A percentile compares a stretch with the other conserved stretches of the same genome.
phyloP scores from a whole-genome alignment of 2,329 filamentous ascomycete genomes.

The Aspergillus oerlinghausenensis region DNA sequence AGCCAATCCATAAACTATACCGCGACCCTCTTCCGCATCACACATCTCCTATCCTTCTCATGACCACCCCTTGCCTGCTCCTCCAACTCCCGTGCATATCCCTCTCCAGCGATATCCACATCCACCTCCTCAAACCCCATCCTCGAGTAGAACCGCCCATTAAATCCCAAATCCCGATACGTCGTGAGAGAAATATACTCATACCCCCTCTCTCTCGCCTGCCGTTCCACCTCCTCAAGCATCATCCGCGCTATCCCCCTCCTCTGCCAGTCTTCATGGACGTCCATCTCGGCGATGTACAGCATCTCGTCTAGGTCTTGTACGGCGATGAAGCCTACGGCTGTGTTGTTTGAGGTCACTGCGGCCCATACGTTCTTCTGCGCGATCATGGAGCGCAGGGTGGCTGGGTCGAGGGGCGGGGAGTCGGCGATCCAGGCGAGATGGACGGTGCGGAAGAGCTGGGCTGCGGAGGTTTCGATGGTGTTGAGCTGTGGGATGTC shows the following conservation, averaged over 20 bases:
- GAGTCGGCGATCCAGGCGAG: background rate
- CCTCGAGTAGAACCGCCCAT: background rate
- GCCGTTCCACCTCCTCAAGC: background rate
- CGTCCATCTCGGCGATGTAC: background rate
- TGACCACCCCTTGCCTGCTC: background rate
- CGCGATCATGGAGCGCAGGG: background rate
- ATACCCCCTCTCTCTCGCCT: background rate
- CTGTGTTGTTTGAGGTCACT: background rate
- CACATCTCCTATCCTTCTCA: background rate
- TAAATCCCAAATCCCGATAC: background rate
- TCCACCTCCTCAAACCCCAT: background rate
- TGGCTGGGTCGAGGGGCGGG: background rate
- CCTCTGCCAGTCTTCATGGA: background rate
- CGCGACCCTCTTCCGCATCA: background rate
- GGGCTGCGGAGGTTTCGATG: background rate
- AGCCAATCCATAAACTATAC: background rate
- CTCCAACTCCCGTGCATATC: background rate
- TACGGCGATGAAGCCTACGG: background rate
- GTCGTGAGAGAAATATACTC: background rate
- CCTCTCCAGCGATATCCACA: background rate
- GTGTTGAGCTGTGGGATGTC: background rate
- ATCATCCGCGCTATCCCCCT: background rate
- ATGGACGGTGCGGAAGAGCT: background rate
- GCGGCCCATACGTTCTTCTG: background rate
- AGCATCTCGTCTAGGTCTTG: background rate